Percentiles rank a stretch among this genome's conserved stretches.
Conservation (phyloP, 192 early-diverging fungal species). For the Podila epicladia region DNA sequence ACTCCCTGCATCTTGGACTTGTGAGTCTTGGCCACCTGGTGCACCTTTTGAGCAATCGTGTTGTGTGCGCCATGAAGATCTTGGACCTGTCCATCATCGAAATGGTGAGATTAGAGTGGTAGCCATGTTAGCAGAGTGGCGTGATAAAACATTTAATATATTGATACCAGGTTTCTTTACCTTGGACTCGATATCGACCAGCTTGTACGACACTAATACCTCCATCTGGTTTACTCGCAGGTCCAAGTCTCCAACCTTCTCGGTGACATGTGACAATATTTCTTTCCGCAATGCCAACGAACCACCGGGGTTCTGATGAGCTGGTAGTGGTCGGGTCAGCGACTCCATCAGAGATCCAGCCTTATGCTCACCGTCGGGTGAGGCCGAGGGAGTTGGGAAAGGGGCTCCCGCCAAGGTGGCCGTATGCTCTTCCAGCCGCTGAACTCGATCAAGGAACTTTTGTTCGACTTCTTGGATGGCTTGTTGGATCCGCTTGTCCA, state of each 20-base stretch:
- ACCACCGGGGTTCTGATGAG: slow-evolving; percentile 35
- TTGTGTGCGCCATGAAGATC: slow-evolving; percentile 53
- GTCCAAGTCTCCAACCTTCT: slow-evolving; percentile 48
- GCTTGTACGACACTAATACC: slow-evolving; percentile 44
- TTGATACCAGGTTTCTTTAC: slow-evolving; percentile 8
- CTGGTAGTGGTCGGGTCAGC: slow-evolving; percentile 22
- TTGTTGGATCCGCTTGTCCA: slow-evolving; percentile 49
- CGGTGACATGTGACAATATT: slow-evolving; percentile 44
- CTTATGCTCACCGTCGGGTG: slow-evolving; percentile 3
- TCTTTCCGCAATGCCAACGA: slow-evolving; percentile 44
- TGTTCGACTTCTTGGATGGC: slow-evolving; percentile 50
- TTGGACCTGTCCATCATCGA: slow-evolving; percentile 16
- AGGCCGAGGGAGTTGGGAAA: background rate
- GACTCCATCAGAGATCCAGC: slow-evolving; percentile 43
- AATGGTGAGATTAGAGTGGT: background rate
- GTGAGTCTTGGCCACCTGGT: slow-evolving; percentile 47
- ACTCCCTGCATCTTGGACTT: slow-evolving; percentile 49
- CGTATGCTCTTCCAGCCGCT: slow-evolving; percentile 33
- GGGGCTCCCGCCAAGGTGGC: slow-evolving; percentile 25
- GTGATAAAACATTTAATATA: background rate
- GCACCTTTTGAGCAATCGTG: slow-evolving; percentile 48
- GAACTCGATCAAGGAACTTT: slow-evolving; percentile 47
- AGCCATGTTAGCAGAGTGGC: too few species aligned
- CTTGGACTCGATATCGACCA: slow-evolving; percentile 51
- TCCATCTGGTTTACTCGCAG: slow-evolving; percentile 51